Base-by-base conservation (phyloP, 768 basidiomycete species). In the Arthromyces matolae region DNA sequence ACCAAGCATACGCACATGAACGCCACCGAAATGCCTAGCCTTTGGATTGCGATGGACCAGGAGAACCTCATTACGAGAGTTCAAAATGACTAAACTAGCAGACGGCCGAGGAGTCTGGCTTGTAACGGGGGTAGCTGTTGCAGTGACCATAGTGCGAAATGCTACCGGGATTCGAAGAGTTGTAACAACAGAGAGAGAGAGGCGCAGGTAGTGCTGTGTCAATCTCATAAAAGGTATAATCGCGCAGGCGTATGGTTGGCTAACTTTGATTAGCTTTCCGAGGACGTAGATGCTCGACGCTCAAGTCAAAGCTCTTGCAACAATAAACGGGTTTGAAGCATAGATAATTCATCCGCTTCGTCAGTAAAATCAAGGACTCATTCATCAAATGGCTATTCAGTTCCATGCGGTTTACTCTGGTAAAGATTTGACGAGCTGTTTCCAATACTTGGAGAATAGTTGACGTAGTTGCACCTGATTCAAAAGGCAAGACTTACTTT, bases 41-140 rank as follows among this genome's bases (percentile, higher is more conserved):
- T 78, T 71, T 0, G 80, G 84, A 50, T 85, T 86, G 29, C 86
- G 69, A 28, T 86, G 84, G 3, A 89, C 85, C 14, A 89, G 69
- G 25, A 89, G 67, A 3, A 87, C 67, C 58, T 88, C 84, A 60
- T 87, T 86, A 20, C 72, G 72, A 29, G 71, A 60, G 58, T 88
- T 87, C 14, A 88, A 68, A 8, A 88, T 66, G 34, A 87, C 70
- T 37, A 86, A 63, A 56, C 83, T 86, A 0, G 86, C 83, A 39
- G 86, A 89, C 3, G 72, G 80, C 5, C 83, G 76, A 28, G 81
- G 84, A 34, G 47, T 37, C 33, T 51, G 51, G 22, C 19, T 34
- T 24, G 45, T 40, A 8, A 25, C 27, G 14, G 45, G 13, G 16
- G 50, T 18, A 18, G 27, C 32, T 10, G 41, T 3, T 28, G 47